Evolutionary conservation across 345 rosid species (phyloP), one percentile per base, ranked within the genome.

Genomic region (Citrus unshiu): DNA sequence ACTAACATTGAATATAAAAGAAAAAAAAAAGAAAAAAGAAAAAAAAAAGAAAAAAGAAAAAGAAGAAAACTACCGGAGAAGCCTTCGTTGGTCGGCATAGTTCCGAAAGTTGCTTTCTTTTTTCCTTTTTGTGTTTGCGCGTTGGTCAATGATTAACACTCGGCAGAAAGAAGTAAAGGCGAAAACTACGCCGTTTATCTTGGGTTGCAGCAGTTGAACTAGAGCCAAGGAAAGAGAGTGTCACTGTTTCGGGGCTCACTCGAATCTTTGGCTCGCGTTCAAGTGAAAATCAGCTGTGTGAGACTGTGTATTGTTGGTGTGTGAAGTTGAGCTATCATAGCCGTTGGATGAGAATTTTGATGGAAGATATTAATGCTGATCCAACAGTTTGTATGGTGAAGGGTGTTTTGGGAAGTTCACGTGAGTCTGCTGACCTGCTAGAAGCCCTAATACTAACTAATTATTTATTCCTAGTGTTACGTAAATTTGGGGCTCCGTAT

Each of bases 81-180:
- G 9, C 73, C 79, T 1, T 79, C 85, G 77, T 78, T 82, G 61
- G 79, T 75, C 12, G 82, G 79, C 85, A 82, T 82, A 22, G 68
- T 59, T 54, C n/a, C 22, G 21, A 60, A 5, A 68, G 29, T 16
- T 24, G 10, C 22, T 57, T n/a, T 35, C 21, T 30, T 24, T 32
- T 25, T 49, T 4, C 2, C 57, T 51, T 51, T 51, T 51, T 51
- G 21, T 51, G 57, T 19, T 22, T 30, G 21, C 7, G 22, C 3
- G 29, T 27, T 51, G 60, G 35, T 29, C 4, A 61, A 75, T 18
- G 70, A 46, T 71, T 9, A 51, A 51, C 70, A 66, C 70, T 19
- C 39, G 22, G 21, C 14, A 35, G 14, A 35, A 21, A 40, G 46
- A 21, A 19, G 46, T 9, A 21, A 14, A 8, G n/a, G 39, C 43